phyloP scores from a whole-genome alignment of 108 stramenopile species.

The Pseudonitzschia pungens region DNA sequence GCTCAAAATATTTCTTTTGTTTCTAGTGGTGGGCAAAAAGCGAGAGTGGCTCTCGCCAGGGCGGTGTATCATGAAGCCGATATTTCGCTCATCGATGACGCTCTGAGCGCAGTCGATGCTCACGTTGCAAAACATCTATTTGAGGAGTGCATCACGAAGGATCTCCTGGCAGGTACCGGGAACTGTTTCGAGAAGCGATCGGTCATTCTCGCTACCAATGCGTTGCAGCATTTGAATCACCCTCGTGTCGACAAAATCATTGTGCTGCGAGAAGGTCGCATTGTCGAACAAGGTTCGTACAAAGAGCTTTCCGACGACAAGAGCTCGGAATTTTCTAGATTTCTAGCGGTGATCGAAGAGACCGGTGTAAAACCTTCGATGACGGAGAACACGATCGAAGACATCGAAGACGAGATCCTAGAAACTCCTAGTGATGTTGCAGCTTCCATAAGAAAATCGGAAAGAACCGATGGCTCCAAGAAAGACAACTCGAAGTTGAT shows the following conservation, averaged over 20 bases:
- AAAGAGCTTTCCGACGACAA: constrained; percentile 53
- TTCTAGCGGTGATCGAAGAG: constrained; percentile 26
- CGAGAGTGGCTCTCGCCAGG: constrained; percentile 87
- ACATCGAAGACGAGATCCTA: not conserved
- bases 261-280: constrained; percentile 64
- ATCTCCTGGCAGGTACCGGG: constrained; percentile 47
- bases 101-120: constrained; percentile 79
- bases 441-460: constrained; percentile 5
- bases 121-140: constrained; percentile 88
- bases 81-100: constrained; percentile 86
- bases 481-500: constrained; percentile 20
- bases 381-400: not conserved
- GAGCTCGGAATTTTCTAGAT: constrained; percentile 51
- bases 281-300: constrained; percentile 74
- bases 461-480: not conserved
- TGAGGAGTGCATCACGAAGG: constrained; percentile 74
- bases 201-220: constrained; percentile 89
- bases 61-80: constrained; percentile 89
- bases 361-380: not conserved
- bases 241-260: constrained; percentile 66
- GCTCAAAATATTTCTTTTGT: not conserved
- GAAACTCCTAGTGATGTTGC: not conserved
- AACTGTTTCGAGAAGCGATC: constrained; percentile 31
- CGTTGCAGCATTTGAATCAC: constrained; percentile 68
- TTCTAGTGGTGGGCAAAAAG: constrained; percentile 83